These are phyloP conservation scores for Phytophthora fragariae DNA, from an alignment of 352 stramenopile genomes.

Conservation along the genomic window DNA sequence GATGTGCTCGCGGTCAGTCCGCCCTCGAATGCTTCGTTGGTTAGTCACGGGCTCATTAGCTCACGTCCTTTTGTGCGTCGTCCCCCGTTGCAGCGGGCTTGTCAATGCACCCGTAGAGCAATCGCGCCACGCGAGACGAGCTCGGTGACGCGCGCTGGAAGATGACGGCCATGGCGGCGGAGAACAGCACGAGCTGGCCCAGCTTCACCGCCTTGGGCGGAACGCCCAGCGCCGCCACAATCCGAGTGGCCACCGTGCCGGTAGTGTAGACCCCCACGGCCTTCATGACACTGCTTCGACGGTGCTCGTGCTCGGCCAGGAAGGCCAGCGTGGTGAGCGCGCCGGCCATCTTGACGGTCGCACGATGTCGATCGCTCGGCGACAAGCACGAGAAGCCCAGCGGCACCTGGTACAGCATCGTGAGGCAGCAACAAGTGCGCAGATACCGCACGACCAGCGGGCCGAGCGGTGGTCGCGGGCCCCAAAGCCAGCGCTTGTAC, in stretches of 20 bases:
- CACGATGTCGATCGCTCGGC: conserved; percentile 41
- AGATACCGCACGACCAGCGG: conserved; percentile 56
- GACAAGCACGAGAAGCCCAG: conserved; percentile 61
- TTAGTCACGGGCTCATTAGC: conserved; percentile 28
- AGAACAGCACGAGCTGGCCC: conserved; percentile 53
- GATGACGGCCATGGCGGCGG: conserved; percentile 50
- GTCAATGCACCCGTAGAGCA: conserved; percentile 62
- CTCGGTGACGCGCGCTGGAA: conserved; percentile 55
- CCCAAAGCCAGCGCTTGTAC: conserved; percentile 72
- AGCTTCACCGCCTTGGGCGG: conserved; percentile 26
- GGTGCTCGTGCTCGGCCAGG: conserved; percentile 58
- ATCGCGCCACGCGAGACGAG: conserved; percentile 54
- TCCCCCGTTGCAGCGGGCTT: conserved; percentile 24
- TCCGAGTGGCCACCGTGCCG: conserved; percentile 40
- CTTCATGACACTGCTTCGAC: conserved; percentile 65
- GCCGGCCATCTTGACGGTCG: conserved; percentile 47
- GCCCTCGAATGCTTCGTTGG: conserved; percentile 7
- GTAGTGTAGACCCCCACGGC: conserved; percentile 64
- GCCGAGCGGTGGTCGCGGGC: conserved; percentile 50
- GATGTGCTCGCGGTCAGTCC: conserved; percentile 13
- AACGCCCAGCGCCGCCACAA: conserved; percentile 31
- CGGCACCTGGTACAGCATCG: conserved; percentile 67
- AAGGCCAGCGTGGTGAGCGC: conserved; percentile 54
- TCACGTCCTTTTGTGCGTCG: conserved; percentile 19
- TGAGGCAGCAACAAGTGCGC: conserved; percentile 66